Evolutionary conservation across 140 eudicot species (phyloP), one percentile per base, ranked within the genome.

Genomic region (Stevia rebaudiana): DNA sequence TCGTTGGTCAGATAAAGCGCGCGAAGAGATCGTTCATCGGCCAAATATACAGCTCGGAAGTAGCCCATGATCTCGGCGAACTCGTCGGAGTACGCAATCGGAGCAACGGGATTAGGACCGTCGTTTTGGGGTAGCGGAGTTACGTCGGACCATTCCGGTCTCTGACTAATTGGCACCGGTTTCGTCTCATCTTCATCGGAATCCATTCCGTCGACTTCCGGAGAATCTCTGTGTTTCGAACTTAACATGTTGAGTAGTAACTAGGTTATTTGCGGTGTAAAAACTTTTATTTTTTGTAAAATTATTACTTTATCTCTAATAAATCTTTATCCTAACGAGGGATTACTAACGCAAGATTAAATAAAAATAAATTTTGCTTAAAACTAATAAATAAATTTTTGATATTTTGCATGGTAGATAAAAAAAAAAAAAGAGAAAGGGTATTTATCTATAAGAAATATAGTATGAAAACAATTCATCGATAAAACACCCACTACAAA

Each of bases 101-200:
- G 95, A 11, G 88, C 95, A 2, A 92, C 89, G 31, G 98, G 98
- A 41, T 81, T 84, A 0, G 95, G 96, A 22, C 98, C 98, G 67
- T 92, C 98, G 54, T 92, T 60, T 64, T 92, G 96, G 2, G 81
- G 83, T 10, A 92, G 66, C 37, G 98, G 98, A 58, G 70, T 78
- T 8, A 92, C 76, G 70, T 88, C 98, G 22, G 87, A 82, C 98
- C 98, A 92, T 65, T 87, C 98, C 25, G 95, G 84, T 65, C 94
- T 63, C 50, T 65, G 63, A 56, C 84, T 75, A 12, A 92, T 3
- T 1, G 98, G 86, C 10, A 59, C 2, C 17, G 9, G 6, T 16
- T 66, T 57, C 33, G 74, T 61, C 53, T 56, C 50, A 0, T 80
- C 90, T 36, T 74, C 82, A 19, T 80, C 83, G 22, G 80, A 78